Base-by-base conservation (phyloP, 1,284 basidiomycete species). In the Leccinum fallax region DNA sequence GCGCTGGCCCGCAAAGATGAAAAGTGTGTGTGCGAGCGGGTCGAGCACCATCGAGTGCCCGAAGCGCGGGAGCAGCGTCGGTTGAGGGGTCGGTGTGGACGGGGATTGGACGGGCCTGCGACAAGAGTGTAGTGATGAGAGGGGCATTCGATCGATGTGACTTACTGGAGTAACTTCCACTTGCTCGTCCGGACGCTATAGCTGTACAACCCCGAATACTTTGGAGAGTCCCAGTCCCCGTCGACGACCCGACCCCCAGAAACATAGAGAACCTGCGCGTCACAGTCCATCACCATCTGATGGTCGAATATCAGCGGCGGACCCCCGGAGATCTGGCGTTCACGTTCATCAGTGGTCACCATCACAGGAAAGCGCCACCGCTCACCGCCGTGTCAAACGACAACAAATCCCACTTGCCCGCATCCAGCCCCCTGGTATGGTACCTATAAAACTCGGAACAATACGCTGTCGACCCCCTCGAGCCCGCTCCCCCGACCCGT, bases 31-130 rank as follows among this genome's bases (percentile, higher is more conserved):
- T 1, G 81, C 76, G 15, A 69, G 72, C 2, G 85, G 79, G 62
- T 92, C 90, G 28, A 91, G 78, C 1, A 92, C 82, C 90, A 92
- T 92, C 1, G 88, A 90, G 73, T 93, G 90, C 1, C 89, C 89
- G 64, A 81, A 89, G 30, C 89, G 87, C 13, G 85, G 78, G 28
- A 85, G 79, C 34, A 89, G 84, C 48, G 74, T 61, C 2, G 69
- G 69, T 59, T 79, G 77, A 9, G 74, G 68, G 4, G 67, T 57
- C 43, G 71, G 65, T 1, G 73, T 36, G 28, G 61, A 57, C 2
- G 59, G 32, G 1, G 71, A 67, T 63, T 79, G 77, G 40, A 78
- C 65, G 34, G 74, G 74, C 64, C 78, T 81, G 53, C 26, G 43
- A 36, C 52, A 43, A 24, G 49, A 19, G 19, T 15, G 30, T 8